These are phyloP conservation scores for Chalciporus piperatoides DNA, from an alignment of 1,284 basidiomycete species.

Conservation along the genomic window DNA sequence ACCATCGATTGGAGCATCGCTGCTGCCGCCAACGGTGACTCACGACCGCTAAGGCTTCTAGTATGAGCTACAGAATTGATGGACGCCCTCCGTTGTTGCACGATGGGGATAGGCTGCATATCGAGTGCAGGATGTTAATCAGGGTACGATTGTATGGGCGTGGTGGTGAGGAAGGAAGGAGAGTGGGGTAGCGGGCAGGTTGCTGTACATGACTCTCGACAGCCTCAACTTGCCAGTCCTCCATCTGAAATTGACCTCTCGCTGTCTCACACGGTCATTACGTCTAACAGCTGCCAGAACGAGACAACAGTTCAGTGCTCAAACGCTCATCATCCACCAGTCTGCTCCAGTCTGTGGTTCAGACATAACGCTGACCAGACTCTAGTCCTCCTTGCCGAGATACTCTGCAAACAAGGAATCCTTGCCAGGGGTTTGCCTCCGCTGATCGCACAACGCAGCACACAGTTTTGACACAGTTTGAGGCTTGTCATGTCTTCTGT, in stretches of 20 bases:
- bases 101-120: conserved; percentile 14
- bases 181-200: conserved; percentile 3
- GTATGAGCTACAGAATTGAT: conserved; percentile 13
- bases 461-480: conserved; percentile 2
- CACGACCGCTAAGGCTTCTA: conserved; percentile 16
- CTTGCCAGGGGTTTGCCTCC: neutral
- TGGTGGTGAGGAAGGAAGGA: conserved; percentile 3
- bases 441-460: neutral
- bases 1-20: conserved; percentile 12
- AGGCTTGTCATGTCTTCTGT: conserved; percentile 21
- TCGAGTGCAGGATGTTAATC: neutral
- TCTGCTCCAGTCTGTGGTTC: too few species aligned
- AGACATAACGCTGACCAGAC: too few species aligned
- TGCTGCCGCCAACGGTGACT: conserved; percentile 17
- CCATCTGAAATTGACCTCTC: neutral
- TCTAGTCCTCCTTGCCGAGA: neutral
- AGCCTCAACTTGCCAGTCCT: neutral
- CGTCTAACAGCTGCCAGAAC: neutral
- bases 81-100: conserved; percentile 22
- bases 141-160: neutral
- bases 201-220: conserved; percentile 8
- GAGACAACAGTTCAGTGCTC: too few species aligned
- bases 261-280: neutral
- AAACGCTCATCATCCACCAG: too few species aligned
- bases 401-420: neutral